Evolutionary conservation across 768 basidiomycete genomes (phyloP).

Genomic region (Termitomyces sp.): DNA sequence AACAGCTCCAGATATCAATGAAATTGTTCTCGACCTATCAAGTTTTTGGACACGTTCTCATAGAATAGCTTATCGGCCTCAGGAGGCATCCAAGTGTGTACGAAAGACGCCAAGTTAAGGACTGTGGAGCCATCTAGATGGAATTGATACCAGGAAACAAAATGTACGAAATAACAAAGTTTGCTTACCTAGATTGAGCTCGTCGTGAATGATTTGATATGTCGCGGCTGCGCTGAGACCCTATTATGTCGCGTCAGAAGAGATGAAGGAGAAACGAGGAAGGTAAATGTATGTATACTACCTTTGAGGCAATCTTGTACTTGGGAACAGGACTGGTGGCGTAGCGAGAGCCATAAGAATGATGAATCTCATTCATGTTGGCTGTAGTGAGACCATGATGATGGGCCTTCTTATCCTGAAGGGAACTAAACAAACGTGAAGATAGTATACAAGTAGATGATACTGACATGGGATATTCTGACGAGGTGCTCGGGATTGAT

Average conservation of each 20-base stretch:
- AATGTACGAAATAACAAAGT: background rate
- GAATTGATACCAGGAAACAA: background rate
- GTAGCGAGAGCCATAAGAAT: constrained; percentile 62
- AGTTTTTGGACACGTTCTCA: constrained; percentile 66
- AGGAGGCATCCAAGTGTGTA: constrained; percentile 62
- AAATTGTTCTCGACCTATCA: constrained; percentile 37
- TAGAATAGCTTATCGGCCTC: constrained; percentile 49
- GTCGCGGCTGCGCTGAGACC: constrained; percentile 56
- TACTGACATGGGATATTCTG: constrained; percentile 46
- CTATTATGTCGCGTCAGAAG: constrained; percentile 24
- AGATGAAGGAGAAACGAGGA: background rate
- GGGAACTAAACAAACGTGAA: background rate
- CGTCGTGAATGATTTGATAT: constrained; percentile 56
- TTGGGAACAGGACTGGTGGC: constrained; percentile 67
- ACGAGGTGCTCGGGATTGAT: constrained; percentile 68
- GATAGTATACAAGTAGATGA: background rate
- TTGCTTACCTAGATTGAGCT: constrained; percentile 55
- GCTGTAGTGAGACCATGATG: constrained; percentile 32
- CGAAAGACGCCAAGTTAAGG: constrained; percentile 65
- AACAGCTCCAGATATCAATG: background rate
- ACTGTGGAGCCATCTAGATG: constrained; percentile 52
- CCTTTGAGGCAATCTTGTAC: constrained; percentile 58
- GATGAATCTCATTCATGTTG: constrained; percentile 27
- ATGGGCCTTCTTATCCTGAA: constrained; percentile 44
- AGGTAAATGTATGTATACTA: constrained; percentile 16